These are phyloP conservation scores for Imleria badia DNA, from an alignment of 768 basidiomycete species.

Conservation along the genomic window DNA sequence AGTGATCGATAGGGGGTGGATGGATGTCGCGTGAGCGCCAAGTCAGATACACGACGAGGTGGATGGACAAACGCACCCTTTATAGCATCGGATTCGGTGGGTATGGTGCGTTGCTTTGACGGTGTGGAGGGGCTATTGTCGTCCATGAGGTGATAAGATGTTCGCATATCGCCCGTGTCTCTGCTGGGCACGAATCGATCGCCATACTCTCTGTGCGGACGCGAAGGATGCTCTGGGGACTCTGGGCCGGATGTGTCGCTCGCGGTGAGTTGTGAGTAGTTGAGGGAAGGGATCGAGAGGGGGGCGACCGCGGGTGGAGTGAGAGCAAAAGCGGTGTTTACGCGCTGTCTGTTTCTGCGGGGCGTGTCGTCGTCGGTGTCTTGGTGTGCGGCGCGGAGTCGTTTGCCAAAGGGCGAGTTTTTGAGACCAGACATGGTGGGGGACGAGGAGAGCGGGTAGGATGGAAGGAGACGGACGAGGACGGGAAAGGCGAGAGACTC, in stretches of 20 bases:
- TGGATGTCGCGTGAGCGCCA: conserved; percentile 3
- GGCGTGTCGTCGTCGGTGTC: conserved; percentile 56
- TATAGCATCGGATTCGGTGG: conserved; percentile 71
- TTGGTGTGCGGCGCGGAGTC: conserved; percentile 69
- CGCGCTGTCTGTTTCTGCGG: conserved; percentile 49
- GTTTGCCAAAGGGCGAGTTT: conserved; percentile 83
- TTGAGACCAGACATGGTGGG: conserved; percentile 67
- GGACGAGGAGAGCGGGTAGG: neutral
- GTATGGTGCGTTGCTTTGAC: conserved; percentile 61
- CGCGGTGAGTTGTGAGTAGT: conserved; percentile 49
- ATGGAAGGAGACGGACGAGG: neutral
- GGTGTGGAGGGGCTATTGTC: conserved; percentile 56
- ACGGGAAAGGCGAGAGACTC: neutral
- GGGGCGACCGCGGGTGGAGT: conserved; percentile 33
- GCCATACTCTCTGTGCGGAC: conserved; percentile 43
- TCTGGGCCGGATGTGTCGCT: conserved; percentile 50
- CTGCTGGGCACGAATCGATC: conserved; percentile 67
- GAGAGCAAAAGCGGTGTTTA: conserved; percentile 55
- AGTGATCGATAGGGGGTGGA: conserved; percentile 10
- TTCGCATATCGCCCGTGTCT: conserved; percentile 58
- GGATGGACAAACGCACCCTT: conserved; percentile 50
- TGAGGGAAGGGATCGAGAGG: conserved; percentile 54
- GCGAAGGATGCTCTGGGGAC: conserved; percentile 35
- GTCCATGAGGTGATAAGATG: conserved; percentile 60
- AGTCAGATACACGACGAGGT: neutral